Percentiles rank a stretch among this genome's conserved stretches.
Conservation (phyloP, 1,139 yeast species). For the Magnusiomyces sp. region DNA sequence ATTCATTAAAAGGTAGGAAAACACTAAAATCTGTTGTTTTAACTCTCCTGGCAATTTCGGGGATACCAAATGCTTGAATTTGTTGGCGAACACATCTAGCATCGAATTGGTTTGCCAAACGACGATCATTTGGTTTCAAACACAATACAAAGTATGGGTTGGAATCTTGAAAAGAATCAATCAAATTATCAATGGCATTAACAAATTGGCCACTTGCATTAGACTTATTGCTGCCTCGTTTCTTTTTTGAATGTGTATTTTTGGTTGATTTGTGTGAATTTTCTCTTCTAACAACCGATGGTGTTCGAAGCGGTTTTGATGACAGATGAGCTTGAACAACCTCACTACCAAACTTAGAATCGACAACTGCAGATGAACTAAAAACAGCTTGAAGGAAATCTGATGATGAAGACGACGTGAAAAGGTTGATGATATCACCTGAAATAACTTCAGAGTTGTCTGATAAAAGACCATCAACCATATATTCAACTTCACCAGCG, state of each 20-base stretch:
- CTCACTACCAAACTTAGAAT: constrained; percentile 28
- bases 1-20: constrained; percentile 35
- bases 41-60: constrained; percentile 35
- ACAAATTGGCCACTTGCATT: constrained; percentile 33
- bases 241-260: constrained; percentile 13
- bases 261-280: constrained; percentile 10
- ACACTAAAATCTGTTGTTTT: constrained; percentile 33
- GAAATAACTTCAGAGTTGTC: constrained; percentile 34
- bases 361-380: constrained; percentile 33
- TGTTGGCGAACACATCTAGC: constrained; percentile 38
- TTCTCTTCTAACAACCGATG: constrained; percentile 27
- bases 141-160: constrained; percentile 37
- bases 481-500: constrained; percentile 37
- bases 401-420: constrained; percentile 34
- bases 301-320: constrained; percentile 35
- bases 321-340: constrained; percentile 35
- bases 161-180: constrained; percentile 33
- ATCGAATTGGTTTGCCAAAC: constrained; percentile 33
- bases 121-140: constrained; percentile 36
- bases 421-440: constrained; percentile 34
- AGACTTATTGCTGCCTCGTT: constrained; percentile 19
- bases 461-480: constrained; percentile 26
- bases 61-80: constrained; percentile 35
- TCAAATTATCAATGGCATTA: constrained; percentile 30
- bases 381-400: constrained; percentile 32